These are phyloP conservation scores for Aspergillus nanangensis DNA, from an alignment of 495 filamentous ascomycete species.

Conservation along the genomic window DNA sequence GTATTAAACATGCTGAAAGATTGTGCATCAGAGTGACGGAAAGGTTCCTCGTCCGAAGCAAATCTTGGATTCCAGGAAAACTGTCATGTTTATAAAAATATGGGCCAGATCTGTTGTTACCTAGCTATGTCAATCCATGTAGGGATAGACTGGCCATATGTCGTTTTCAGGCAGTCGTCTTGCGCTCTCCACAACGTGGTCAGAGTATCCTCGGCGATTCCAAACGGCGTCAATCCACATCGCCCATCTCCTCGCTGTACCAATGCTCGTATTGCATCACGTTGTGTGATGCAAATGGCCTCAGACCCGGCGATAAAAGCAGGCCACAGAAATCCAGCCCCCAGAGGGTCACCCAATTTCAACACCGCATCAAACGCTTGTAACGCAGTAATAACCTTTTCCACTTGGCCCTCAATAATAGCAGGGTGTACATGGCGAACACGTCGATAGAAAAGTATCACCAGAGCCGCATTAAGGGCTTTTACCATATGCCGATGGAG, in stretches of 20 bases:
- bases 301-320: slow-evolving; percentile 33
- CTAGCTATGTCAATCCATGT: slow-evolving; percentile 26
- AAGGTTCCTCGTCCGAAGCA: no score
- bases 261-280: slow-evolving; percentile 18
- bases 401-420: slow-evolving; percentile 26
- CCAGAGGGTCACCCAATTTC: slow-evolving; percentile 9
- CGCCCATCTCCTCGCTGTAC: slow-evolving; percentile 20
- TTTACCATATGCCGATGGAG: slow-evolving; percentile 21
- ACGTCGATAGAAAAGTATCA: slow-evolving; percentile 31
- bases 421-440: slow-evolving; percentile 25
- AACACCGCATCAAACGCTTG: slow-evolving; percentile 17
- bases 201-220: slow-evolving; percentile 21
- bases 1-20: no score
- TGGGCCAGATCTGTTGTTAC: slow-evolving; percentile 24
- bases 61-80: no score
- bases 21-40: no score
- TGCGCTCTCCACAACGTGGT: slow-evolving; percentile 25
- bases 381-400: slow-evolving; percentile 24
- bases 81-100: slow-evolving; percentile 30
- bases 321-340: slow-evolving; percentile 28
- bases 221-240: slow-evolving; percentile 21
- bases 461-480: slow-evolving; percentile 25
- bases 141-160: slow-evolving; percentile 20
- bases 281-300: slow-evolving; percentile 16
- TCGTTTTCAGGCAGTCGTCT: slow-evolving; percentile 20